Percentiles rank a stretch among this genome's conserved stretches.
Conservation (phyloP, 176 grass and related monocot genomes). For the Musa schizocarpa region DNA sequence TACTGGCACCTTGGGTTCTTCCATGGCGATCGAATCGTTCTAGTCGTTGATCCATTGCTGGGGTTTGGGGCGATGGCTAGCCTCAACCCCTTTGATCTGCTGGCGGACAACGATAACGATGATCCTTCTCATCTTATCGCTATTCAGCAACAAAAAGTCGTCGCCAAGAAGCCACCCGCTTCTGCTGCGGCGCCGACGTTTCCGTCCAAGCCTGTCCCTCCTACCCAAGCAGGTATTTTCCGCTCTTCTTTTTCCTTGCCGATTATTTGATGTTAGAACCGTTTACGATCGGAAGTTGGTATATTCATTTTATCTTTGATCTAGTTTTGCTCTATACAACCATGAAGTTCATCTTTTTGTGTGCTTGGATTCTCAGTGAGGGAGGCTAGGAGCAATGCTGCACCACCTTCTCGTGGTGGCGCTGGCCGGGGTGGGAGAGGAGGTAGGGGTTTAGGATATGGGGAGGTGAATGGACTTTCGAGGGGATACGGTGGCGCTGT, state of each 20-base stretch:
- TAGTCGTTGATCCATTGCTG: not conserved
- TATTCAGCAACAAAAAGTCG: conserved; percentile 6
- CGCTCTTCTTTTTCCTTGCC: not conserved
- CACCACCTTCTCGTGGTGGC: conserved; percentile 3
- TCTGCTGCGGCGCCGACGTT: not conserved
- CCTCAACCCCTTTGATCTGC: conserved; percentile 13
- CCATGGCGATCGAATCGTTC: conserved; percentile 1
- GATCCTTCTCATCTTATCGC: conserved; percentile 19
- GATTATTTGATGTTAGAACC: not conserved
- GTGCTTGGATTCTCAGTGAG: not conserved
- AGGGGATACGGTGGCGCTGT: not conserved
- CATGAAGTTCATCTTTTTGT: not conserved
- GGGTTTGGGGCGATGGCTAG: not conserved
- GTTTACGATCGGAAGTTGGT: not conserved
- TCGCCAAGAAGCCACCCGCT: not conserved
- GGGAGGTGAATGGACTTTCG: not conserved
- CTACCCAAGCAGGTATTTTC: not conserved
- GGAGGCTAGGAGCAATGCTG: not conserved
- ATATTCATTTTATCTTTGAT: not conserved
- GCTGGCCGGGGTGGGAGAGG: not conserved
- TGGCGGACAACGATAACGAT: conserved; percentile 7
- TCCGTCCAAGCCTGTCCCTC: conserved; percentile 7
- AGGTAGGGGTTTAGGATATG: conserved; percentile 1
- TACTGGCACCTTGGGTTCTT: not conserved
- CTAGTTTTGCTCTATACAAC: no score